Evolutionary conservation across 352 stramenopile genomes (phyloP).

Genomic region (Globisporangium perplexum): DNA sequence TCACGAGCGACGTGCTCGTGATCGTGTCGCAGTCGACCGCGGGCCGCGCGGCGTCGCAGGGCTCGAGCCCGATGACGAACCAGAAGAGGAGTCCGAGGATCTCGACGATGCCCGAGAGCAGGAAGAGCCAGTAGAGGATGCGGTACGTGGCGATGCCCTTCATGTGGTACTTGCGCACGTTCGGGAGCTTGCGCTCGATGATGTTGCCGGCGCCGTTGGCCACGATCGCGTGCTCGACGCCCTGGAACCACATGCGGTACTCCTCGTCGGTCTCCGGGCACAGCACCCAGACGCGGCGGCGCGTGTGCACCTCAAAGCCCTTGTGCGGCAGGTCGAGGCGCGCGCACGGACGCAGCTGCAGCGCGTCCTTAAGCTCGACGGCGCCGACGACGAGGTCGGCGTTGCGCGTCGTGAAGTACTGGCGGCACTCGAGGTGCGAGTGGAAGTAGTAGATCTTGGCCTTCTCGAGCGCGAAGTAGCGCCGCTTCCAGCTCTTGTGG

Average conservation of each 20-base stretch:
- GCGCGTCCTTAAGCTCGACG: slow-evolving; percentile 78
- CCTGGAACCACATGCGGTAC: slow-evolving; percentile 83
- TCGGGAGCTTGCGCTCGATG: slow-evolving; percentile 81
- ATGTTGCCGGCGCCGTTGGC: slow-evolving; percentile 73
- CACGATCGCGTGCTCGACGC: slow-evolving; percentile 71
- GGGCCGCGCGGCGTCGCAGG: slow-evolving; percentile 53
- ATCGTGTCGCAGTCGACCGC: slow-evolving; percentile 54
- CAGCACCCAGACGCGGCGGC: slow-evolving; percentile 81
- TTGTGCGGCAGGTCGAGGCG: slow-evolving; percentile 78
- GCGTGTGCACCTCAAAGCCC: slow-evolving; percentile 75
- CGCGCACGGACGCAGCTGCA: slow-evolving; percentile 75
- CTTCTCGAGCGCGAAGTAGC: slow-evolving; percentile 84
- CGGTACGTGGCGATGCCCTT: slow-evolving; percentile 80
- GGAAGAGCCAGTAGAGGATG: slow-evolving; percentile 73
- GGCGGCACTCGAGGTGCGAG: slow-evolving; percentile 76
- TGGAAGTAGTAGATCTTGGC: slow-evolving; percentile 90
- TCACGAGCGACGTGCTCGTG: slow-evolving; percentile 49
- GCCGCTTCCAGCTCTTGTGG: slow-evolving; percentile 84
- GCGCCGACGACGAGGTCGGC: slow-evolving; percentile 74
- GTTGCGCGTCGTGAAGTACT: slow-evolving; percentile 86
- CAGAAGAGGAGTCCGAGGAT: slow-evolving; percentile 73
- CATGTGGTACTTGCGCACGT: slow-evolving; percentile 88
- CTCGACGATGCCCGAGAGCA: slow-evolving; percentile 64
- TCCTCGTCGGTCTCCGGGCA: slow-evolving; percentile 82
- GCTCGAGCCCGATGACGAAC: slow-evolving; percentile 71